These are phyloP conservation scores for Inga oerstediana DNA, from an alignment of 306 rosid genomes.

Conservation along the genomic window DNA sequence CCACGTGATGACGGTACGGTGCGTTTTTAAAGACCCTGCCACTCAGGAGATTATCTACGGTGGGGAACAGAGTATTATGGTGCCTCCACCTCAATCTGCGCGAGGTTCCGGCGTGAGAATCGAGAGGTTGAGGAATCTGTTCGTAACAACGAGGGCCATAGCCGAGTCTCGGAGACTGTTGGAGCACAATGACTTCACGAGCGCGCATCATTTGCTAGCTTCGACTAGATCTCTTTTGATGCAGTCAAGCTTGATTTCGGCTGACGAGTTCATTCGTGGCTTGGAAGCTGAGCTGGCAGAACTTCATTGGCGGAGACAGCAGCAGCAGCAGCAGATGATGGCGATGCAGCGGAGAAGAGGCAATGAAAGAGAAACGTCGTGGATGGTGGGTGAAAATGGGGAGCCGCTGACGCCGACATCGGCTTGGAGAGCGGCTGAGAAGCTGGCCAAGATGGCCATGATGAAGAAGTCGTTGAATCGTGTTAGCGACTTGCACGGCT, in stretches of 20 bases:
- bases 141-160: slow-evolving; percentile 57
- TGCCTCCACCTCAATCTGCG: slow-evolving; percentile 31
- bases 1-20: slow-evolving; percentile 50
- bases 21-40: slow-evolving; percentile 49
- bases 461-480: slow-evolving; percentile 62
- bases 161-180: slow-evolving; percentile 53
- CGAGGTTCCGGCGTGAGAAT: slow-evolving; percentile 28
- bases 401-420: slow-evolving; percentile 68
- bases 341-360: slow-evolving; percentile 44
- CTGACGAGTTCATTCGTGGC: slow-evolving; percentile 43
- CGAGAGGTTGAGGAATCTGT: slow-evolving; percentile 47
- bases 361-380: slow-evolving; percentile 18
- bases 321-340: slow-evolving; percentile 34
- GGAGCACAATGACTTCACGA: slow-evolving; percentile 40
- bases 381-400: slow-evolving; percentile 43
- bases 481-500: slow-evolving; percentile 71
- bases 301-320: slow-evolving; percentile 52
- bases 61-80: slow-evolving; percentile 41
- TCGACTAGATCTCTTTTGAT: slow-evolving; percentile 52
- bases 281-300: slow-evolving; percentile 62
- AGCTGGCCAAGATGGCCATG: slow-evolving; percentile 61
- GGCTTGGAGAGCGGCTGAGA: slow-evolving; percentile 77
- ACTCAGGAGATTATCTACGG: slow-evolving; percentile 47
- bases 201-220: slow-evolving; percentile 50
- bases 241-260: slow-evolving; percentile 38